These are phyloP conservation scores for Flaveria trinervia DNA, from an alignment of 129 eudicot genomes.

Conservation along the genomic window DNA sequence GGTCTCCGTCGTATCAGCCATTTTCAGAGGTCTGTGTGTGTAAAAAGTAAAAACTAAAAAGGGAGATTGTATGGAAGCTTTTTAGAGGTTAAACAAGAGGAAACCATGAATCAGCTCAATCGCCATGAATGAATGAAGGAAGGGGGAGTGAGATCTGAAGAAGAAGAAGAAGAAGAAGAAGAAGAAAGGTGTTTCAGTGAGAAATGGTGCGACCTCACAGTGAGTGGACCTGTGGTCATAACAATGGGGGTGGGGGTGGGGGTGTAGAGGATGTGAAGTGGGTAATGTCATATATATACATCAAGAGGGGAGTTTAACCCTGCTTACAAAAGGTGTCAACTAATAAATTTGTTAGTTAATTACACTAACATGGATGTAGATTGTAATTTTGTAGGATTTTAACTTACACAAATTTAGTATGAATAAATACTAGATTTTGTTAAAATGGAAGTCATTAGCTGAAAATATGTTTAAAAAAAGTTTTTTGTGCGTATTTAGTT, in stretches of 20 bases:
- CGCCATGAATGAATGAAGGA: slow-evolving; percentile 15
- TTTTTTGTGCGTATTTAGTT: no score
- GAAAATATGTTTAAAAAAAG: no score
- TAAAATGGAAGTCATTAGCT: no score
- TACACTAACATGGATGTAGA: no score
- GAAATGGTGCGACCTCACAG: slow-evolving; percentile 24
- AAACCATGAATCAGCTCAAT: not conserved
- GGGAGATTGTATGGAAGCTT: not conserved
- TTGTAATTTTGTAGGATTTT: no score
- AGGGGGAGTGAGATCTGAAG: slow-evolving; percentile 17
- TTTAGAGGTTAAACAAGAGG: not conserved
- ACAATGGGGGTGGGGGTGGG: not conserved
- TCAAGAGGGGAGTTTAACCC: slow-evolving; percentile 1
- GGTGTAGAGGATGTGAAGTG: slow-evolving; percentile 20
- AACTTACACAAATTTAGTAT: no score
- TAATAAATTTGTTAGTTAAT: no score
- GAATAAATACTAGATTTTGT: no score
- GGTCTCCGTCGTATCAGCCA: slow-evolving; percentile 62
- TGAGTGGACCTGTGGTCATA: slow-evolving; percentile 39
- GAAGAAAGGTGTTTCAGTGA: slow-evolving; percentile 26
- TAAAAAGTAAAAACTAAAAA: no score
- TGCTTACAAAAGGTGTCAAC: slow-evolving; percentile 18
- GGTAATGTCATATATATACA: slow-evolving; percentile 32
- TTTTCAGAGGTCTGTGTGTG: slow-evolving; percentile 14
- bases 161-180: not conserved